A percentile compares a stretch with the other conserved stretches of the same genome.
phyloP scores from a whole-genome alignment of 2,329 filamentous ascomycete genomes.

The Xylariales sp. region DNA sequence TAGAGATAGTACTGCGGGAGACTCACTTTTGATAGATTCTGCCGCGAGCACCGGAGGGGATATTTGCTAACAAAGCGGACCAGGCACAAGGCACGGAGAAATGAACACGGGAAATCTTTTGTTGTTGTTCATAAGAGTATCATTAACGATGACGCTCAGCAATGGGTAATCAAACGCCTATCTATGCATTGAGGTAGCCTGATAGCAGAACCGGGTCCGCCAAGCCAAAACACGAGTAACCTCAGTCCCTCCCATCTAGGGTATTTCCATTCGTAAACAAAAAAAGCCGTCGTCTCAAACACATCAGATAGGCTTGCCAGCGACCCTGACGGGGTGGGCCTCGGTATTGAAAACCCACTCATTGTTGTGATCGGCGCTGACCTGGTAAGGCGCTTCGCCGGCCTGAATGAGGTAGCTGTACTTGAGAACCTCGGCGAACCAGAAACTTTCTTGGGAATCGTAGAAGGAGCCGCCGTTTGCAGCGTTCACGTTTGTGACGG shows the following conservation, averaged over 20 bases:
- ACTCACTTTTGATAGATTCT: no score
- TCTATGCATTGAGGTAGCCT: conserved; percentile 28
- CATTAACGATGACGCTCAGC: conserved; percentile 21
- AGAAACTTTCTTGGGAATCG: conserved; percentile 87
- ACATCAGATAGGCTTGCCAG: conserved; percentile 45
- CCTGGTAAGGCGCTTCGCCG: conserved; percentile 66
- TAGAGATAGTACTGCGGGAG: no score
- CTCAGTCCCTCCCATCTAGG: not conserved
- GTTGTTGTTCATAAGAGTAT: conserved; percentile 14
- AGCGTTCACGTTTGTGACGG: conserved; percentile 73
- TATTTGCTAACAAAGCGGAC: no score
- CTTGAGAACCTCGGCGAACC: conserved; percentile 89
- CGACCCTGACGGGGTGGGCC: conserved; percentile 49
- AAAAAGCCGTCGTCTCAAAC: not conserved
- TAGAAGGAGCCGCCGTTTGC: conserved; percentile 68
- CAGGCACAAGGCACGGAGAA: not conserved
- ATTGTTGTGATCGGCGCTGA: conserved; percentile 59
- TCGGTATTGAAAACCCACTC: conserved; percentile 66
- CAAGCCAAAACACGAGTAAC: conserved; percentile 9
- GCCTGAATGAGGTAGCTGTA: conserved; percentile 81
- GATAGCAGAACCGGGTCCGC: not conserved
- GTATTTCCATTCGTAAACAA: conserved; percentile 17
- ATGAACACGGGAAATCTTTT: not conserved
- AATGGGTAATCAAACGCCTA: conserved; percentile 28
- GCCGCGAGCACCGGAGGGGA: no score